Base-by-base conservation (phyloP, 108 stramenopile species). In the Conticribra weissflogii region DNA sequence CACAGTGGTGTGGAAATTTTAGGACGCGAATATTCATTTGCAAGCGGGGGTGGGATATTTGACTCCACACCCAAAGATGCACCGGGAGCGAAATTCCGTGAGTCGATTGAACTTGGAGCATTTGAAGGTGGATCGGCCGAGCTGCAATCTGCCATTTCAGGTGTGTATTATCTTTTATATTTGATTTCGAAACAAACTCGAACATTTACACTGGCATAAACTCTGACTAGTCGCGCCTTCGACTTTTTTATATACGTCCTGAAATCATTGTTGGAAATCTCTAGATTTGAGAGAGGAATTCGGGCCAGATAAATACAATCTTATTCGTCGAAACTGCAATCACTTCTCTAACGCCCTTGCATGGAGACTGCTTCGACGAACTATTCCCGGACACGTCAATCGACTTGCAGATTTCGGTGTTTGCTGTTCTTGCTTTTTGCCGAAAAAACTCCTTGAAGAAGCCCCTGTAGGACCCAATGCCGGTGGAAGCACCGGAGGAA, bases 281-380 rank as follows among this genome's bases (percentile, higher is more conserved):
- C 17, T 18, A 74, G 88, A 89, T 55, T 54, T 91, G 48, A 61
- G 86, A 57, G 51, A 63, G 14, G 82, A 76, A 8, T 97, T 94
- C 59, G 86, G 88, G 23, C 78, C 86, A 0, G 82, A 88, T 54
- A 64, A 61, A 33, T 97, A 97, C 83, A 82, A 96, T 78, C 49
- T 94, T 23, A 63, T 95, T 32, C 41, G 61, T 48, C 77, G 75
- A 22, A 97, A 97, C 68, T 97, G 97, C 84, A 97, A 97, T 67
- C 92, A 94, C 73, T 97, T 97, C 76, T 83, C 90, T 30, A 93
- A 95, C 73, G 97, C 95, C 18, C 60, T 97, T 12, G 79, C 76
- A n/a, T 85, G 79, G 82, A 74, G 68, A 23, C 81, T 97, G 14
- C 62, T 94, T 50, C 50, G 65, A 16, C 76, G 59, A 2, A 69